Evolutionary conservation across 164 flowering plant species (phyloP).

Genomic region (Magnolia sinica): DNA sequence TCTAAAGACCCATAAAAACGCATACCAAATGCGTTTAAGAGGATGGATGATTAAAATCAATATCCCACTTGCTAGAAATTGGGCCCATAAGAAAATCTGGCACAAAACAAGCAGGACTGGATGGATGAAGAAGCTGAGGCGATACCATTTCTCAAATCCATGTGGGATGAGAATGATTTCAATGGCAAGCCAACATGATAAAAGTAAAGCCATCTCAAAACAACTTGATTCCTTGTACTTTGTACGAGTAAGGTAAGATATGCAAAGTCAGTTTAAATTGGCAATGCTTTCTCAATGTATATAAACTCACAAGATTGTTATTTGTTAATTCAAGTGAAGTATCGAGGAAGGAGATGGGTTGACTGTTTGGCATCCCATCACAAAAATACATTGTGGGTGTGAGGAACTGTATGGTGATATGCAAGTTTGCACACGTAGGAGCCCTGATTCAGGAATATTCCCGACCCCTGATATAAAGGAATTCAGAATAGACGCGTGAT

Average conservation of each 20-base stretch:
- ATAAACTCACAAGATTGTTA: neutral
- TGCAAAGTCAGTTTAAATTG: neutral
- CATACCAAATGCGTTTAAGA: slow-evolving; percentile 8
- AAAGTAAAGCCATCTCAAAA: slow-evolving; percentile 28
- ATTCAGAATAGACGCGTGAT: no score
- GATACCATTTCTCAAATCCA: slow-evolving; percentile 45
- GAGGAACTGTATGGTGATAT: no score
- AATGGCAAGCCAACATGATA: slow-evolving; percentile 42
- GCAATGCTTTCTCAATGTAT: neutral
- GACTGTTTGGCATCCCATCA: slow-evolving; percentile 5
- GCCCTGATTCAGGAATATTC: no score
- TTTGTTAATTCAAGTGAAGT: neutral
- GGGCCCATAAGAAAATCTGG: slow-evolving; percentile 39
- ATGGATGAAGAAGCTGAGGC: slow-evolving; percentile 48
- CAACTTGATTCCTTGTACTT: neutral
- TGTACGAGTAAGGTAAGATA: no score
- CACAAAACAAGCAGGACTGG: slow-evolving; percentile 39
- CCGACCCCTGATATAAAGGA: no score
- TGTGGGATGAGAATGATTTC: slow-evolving; percentile 38
- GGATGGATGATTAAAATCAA: slow-evolving; percentile 6
- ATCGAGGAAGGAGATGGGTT: slow-evolving; percentile 11
- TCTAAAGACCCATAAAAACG: slow-evolving; percentile 6
- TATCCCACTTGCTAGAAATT: slow-evolving; percentile 16
- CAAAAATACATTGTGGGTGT: no score
- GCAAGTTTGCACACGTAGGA: no score